These are phyloP conservation scores for Pseudogymnoascus sp. DNA, from an alignment of 2,329 filamentous ascomycete species.

Conservation along the genomic window DNA sequence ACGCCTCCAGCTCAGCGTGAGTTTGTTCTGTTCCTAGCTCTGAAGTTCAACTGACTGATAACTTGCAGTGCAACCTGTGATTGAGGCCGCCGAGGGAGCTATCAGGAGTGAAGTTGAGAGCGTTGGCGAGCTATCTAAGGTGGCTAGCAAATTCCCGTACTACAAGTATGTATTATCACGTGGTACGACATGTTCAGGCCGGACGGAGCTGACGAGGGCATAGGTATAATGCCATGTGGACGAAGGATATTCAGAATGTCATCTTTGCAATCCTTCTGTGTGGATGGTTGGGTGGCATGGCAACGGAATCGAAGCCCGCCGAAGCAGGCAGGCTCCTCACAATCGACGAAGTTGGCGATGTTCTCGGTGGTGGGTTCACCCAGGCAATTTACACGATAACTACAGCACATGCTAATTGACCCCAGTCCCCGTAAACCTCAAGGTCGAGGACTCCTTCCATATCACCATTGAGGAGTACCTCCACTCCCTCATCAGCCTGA, in stretches of 20 bases:
- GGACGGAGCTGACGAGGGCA: slow-evolving; percentile 12
- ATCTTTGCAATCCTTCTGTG: slow-evolving; percentile 47
- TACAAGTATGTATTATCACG: slow-evolving; percentile 60
- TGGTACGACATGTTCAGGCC: not conserved
- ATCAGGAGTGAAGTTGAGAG: slow-evolving; percentile 66
- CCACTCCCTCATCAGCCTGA: slow-evolving; percentile 73
- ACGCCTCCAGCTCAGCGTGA: slow-evolving; percentile 59
- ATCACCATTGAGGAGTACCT: slow-evolving; percentile 97
- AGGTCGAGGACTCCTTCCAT: slow-evolving; percentile 84
- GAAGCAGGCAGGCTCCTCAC: slow-evolving; percentile 64
- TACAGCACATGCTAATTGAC: slow-evolving; percentile 11
- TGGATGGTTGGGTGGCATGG: slow-evolving; percentile 73
- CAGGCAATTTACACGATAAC: not conserved
- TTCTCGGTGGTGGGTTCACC: slow-evolving; percentile 55
- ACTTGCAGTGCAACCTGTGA: slow-evolving; percentile 53
- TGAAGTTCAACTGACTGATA: not conserved
- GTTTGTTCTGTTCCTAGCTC: slow-evolving; percentile 22
- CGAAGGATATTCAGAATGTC: slow-evolving; percentile 73
- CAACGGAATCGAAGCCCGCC: slow-evolving; percentile 42
- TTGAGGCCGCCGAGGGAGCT: slow-evolving; percentile 58
- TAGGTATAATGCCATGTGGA: slow-evolving; percentile 78
- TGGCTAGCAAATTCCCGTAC: slow-evolving; percentile 82
- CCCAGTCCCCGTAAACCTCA: slow-evolving; percentile 80
- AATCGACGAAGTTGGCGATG: slow-evolving; percentile 75
- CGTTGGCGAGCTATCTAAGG: slow-evolving; percentile 58